Conservation (phyloP, 768 basidiomycete species). For the Auricularia auricula-judae region DNA sequence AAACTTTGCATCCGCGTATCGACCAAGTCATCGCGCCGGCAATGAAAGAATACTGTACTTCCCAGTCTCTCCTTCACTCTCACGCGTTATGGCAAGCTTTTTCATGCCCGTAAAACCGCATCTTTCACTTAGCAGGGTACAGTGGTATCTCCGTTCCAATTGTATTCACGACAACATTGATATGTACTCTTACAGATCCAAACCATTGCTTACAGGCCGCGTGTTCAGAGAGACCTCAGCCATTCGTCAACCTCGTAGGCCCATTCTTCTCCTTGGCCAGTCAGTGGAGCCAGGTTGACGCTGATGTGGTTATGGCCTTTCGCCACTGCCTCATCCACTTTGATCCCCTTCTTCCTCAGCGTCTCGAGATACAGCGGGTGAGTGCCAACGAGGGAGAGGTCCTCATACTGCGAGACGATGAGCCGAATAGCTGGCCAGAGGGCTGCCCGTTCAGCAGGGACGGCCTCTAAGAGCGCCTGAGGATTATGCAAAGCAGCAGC, state of each 20-base stretch:
- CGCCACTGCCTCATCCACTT: constrained; percentile 27
- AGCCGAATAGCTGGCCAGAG: not conserved
- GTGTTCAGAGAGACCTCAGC: constrained; percentile 13
- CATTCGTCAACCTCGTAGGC: constrained; percentile 33
- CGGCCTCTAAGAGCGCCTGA: constrained; percentile 25
- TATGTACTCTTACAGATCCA: too few relatives aligned
- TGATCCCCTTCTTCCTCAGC: constrained; percentile 15
- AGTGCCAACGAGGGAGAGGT: not conserved
- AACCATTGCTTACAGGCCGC: too few relatives aligned
- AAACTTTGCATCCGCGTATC: not conserved
- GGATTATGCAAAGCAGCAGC: constrained; percentile 28
- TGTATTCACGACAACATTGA: too few relatives aligned
- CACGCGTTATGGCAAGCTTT: too few relatives aligned
- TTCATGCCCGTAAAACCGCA: too few relatives aligned
- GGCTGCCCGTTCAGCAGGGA: not conserved
- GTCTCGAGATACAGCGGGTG: not conserved
- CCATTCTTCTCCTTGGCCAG: constrained; percentile 55
- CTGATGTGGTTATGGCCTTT: constrained; percentile 58
- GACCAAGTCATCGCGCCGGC: not conserved
- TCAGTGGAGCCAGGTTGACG: constrained; percentile 34
- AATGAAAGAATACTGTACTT: not conserved
- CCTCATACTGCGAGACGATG: not conserved
- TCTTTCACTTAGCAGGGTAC: too few relatives aligned
- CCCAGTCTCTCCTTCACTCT: too few relatives aligned
- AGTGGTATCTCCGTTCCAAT: too few relatives aligned